Conservation (phyloP, 495 filamentous ascomycete genomes). For the Amphirosellinia nigrospora region DNA sequence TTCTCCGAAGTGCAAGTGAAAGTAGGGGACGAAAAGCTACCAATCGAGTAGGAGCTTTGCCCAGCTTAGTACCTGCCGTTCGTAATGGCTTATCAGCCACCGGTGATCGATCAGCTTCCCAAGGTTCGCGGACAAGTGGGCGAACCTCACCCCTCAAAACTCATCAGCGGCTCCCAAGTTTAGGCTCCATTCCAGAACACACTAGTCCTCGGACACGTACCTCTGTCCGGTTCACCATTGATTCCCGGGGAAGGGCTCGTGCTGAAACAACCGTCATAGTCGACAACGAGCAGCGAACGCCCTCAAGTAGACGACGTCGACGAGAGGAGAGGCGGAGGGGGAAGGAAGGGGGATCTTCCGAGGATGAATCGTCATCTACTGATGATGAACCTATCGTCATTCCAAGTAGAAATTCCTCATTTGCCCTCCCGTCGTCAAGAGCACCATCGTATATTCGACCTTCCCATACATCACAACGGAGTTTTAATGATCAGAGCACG, state of each 20-base stretch:
- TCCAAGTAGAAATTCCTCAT: constrained; percentile 67
- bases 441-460: constrained; percentile 55
- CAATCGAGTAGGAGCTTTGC: constrained; percentile 39
- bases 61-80: constrained; percentile 44
- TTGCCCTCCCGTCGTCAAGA: constrained; percentile 60
- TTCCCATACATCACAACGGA: constrained; percentile 60
- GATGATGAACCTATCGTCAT: constrained; percentile 71
- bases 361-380: constrained; percentile 60
- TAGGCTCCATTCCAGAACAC: constrained; percentile 59
- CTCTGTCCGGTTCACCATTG: constrained; percentile 72
- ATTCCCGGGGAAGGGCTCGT: constrained; percentile 71
- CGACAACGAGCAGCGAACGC: constrained; percentile 45
- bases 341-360: constrained; percentile 50
- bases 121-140: constrained; percentile 47
- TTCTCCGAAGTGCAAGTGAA: constrained; percentile 69
- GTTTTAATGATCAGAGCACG: constrained; percentile 51
- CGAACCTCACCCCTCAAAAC: constrained; percentile 58
- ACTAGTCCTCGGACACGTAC: constrained; percentile 53
- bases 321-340: constrained; percentile 29
- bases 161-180: constrained; percentile 52
- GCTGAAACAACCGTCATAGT: constrained; percentile 69
- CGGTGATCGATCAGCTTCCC: constrained; percentile 42
- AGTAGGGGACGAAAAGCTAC: constrained; percentile 46
- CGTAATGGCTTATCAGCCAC: constrained; percentile 33
- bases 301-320: constrained; percentile 34